These are phyloP conservation scores for Clathrus columnatus DNA, from an alignment of 768 basidiomycete species.

Conservation along the genomic window DNA sequence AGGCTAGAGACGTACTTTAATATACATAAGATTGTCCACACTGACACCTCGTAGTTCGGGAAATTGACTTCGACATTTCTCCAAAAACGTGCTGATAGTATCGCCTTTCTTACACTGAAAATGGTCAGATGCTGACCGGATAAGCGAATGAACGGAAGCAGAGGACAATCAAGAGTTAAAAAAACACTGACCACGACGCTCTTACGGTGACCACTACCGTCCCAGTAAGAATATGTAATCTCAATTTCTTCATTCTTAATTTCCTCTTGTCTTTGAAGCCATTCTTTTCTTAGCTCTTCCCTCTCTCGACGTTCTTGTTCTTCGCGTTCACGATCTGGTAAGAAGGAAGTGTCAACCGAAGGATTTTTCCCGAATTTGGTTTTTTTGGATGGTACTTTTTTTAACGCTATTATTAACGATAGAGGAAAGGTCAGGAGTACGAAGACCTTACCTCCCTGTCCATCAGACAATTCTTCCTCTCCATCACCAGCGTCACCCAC, in stretches of 20 bases:
- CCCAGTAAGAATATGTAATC: constrained; percentile 95
- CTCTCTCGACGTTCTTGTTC: constrained; percentile 83
- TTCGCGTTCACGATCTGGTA: constrained; percentile 96
- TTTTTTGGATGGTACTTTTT: constrained; percentile 48
- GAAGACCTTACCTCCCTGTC: neutral
- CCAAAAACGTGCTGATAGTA: constrained; percentile 74
- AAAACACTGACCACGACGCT: constrained; percentile 63
- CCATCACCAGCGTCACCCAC: constrained; percentile 75
- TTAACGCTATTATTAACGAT: neutral
- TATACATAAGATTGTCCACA: constrained; percentile 97
- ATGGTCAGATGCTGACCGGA: constrained; percentile 1
- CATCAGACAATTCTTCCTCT: constrained; percentile 27
- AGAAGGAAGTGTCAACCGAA: constrained; percentile 92
- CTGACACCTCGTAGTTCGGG: constrained; percentile 84
- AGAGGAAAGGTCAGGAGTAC: neutral
- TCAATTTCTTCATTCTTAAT: constrained; percentile 74
- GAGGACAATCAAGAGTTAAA: neutral
- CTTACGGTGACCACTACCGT: constrained; percentile 94
- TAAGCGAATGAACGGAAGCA: neutral
- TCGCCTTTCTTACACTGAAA: constrained; percentile 95
- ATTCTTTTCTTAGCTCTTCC: constrained; percentile 83
- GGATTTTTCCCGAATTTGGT: constrained; percentile 91
- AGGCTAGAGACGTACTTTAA: constrained; percentile 54
- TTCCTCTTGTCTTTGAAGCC: constrained; percentile 66
- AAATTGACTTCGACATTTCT: constrained; percentile 89